Evolutionary conservation across 1,284 basidiomycete genomes (phyloP), one percentile per base, ranked within the genome.

Genomic region (Melanopsichium pennsylvanicum): DNA sequence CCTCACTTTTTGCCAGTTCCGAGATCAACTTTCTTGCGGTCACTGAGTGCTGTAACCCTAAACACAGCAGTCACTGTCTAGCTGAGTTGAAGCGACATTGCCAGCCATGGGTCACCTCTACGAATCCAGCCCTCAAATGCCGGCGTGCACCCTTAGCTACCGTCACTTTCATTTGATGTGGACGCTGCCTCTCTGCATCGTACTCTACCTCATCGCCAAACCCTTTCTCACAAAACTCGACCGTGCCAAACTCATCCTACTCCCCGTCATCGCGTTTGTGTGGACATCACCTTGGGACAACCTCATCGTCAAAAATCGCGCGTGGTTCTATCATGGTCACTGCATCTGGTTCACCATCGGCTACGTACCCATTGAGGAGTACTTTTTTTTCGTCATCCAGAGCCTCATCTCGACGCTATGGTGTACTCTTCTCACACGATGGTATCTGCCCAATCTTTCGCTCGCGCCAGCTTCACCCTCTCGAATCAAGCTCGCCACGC

Each of bases 231-330:
- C 74, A 35, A 49, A 50, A 22, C 52, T 77, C 22, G 75, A 77
- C 31, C 51, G 55, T n/a, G 60, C 62, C 31, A 76, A 76, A 49
- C 67, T 77, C 26, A 51, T 69, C 32, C 31, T 77, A 15, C 62
- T 77, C 0, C 74, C 75, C 34, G 51, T 64, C 43, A 72, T 77
- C 32, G 75, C 75, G 2, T 74, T 77, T 25, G 61, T 77, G 0
- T 77, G 75, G 75, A 77, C 75, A 10, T 74, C 75, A 15, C 71
- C 74, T 11, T 77, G 75, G 74, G 75, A 77, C 54, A 74, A 71
- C 29, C 54, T 70, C 44, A 62, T 77, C 37, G 74, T 77, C 18
- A 54, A 69, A 23, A 70, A 68, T 23, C 56, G 66, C 9, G 75
- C 75, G 3, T 77, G 74, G 75, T 67, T 58, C 44, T 77, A 77